A percentile compares a stretch with the other conserved stretches of the same genome.
Conservation (phyloP, 1,139 yeast species). For the Kodamaea sp. region DNA sequence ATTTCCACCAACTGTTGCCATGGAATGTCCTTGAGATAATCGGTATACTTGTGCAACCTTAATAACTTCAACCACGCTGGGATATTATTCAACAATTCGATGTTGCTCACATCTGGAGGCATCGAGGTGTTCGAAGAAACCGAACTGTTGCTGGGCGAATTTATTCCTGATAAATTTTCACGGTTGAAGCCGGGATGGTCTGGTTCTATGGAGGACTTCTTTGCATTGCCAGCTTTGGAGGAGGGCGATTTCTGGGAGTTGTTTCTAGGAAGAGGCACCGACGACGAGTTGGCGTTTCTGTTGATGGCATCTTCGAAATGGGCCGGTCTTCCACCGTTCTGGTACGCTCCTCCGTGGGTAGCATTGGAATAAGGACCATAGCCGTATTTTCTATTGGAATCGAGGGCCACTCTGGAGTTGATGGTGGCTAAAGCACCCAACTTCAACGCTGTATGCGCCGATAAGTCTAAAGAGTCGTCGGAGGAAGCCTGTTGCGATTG, state of each 20-base stretch:
- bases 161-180: conserved; percentile 17
- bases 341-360: conserved; percentile 10
- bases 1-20: conserved; percentile 82
- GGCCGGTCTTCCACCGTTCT: conserved; percentile 14
- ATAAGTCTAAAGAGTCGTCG: conserved; percentile 34
- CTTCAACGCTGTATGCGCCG: conserved; percentile 50
- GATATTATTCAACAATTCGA: conserved; percentile 68
- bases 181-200: conserved; percentile 6
- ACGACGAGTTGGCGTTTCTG: conserved; percentile 37
- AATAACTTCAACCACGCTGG: conserved; percentile 92
- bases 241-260: conserved; percentile 14
- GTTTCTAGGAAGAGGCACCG: conserved; percentile 34
- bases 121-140: conserved; percentile 33
- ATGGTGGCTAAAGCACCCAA: conserved; percentile 66
- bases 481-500: conserved; percentile 6
- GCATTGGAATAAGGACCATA: conserved; percentile 8
- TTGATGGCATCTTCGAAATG: conserved; percentile 38
- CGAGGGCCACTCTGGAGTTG: conserved; percentile 60
- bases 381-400: conserved; percentile 48
- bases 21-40: conserved; percentile 67
- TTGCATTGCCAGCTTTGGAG: conserved; percentile 8
- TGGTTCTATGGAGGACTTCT: conserved; percentile 7
- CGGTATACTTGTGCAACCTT: conserved; percentile 91
- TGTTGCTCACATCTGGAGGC: conserved; percentile 66
- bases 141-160: conserved; percentile 11